phyloP scores from a whole-genome alignment of 2,329 filamentous ascomycete genomes.

The Cladosporium sp. region DNA sequence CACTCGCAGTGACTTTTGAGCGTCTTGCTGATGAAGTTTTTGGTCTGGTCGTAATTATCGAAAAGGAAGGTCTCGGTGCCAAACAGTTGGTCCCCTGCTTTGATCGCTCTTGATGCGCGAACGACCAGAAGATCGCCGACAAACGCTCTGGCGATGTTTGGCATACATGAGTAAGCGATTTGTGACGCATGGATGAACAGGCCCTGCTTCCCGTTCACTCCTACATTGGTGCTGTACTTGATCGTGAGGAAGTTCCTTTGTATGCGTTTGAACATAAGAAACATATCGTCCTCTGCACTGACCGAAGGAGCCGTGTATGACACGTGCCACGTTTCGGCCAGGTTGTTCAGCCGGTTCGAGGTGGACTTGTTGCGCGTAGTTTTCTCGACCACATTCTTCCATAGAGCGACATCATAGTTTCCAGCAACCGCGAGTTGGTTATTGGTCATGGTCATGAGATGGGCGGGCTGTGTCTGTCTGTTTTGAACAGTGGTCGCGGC shows the following conservation, averaged over 20 bases:
- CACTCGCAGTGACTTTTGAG: neutral
- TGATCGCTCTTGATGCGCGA: constrained; percentile 48
- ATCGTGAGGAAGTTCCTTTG: neutral
- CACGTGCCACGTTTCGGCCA: neutral
- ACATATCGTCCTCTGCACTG: constrained; percentile 21
- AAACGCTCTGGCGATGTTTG: constrained; percentile 51
- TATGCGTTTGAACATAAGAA: constrained; percentile 24
- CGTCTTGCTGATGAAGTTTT: neutral
- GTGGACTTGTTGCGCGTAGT: neutral
- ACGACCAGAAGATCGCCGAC: constrained; percentile 58
- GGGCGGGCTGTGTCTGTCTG: neutral
- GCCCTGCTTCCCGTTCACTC: constrained; percentile 33
- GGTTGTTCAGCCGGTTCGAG: neutral
- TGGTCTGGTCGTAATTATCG: neutral
- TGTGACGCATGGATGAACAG: constrained; percentile 52
- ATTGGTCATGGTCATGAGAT: neutral
- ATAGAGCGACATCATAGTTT: neutral
- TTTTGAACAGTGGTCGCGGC: constrained; percentile 14
- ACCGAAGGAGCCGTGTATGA: neutral
- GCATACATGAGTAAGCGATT: constrained; percentile 56
- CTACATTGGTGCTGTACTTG: neutral
- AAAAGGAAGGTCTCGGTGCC: constrained; percentile 23
- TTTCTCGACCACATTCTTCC: neutral
- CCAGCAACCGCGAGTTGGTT: neutral
- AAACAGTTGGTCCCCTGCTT: constrained; percentile 48